Conservation (phyloP, 495 filamentous ascomycete species). For the Neurospora sp. region DNA sequence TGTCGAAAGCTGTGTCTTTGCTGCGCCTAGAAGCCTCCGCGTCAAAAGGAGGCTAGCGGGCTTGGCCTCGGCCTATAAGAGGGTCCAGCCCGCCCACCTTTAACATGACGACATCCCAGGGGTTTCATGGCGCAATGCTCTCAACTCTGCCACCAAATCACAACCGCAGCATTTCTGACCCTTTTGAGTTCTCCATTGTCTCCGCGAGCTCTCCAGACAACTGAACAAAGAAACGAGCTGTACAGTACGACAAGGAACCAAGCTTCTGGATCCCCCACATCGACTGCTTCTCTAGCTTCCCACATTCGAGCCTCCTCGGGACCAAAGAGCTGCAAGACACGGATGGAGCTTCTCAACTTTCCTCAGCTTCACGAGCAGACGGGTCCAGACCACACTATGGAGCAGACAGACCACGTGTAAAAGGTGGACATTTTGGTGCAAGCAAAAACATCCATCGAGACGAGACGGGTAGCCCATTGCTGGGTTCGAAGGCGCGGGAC, state of each 20-base stretch:
- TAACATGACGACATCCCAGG: conserved; percentile 5
- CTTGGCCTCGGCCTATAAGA: not conserved
- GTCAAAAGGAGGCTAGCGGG: not conserved
- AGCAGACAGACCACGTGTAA: not conserved
- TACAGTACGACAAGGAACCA: not conserved
- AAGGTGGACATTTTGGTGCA: not conserved
- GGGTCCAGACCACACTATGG: not conserved
- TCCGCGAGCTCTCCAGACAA: not conserved
- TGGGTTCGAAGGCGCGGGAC: not conserved
- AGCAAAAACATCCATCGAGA: not conserved
- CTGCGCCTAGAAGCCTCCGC: not conserved
- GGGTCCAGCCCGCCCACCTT: conserved; percentile 1
- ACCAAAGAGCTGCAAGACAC: not conserved
- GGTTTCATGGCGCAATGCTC: conserved; percentile 2
- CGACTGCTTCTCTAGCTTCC: not conserved
- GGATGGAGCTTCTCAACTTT: not conserved
- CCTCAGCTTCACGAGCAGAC: not conserved
- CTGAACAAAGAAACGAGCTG: not conserved
- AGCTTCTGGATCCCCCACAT: not conserved
- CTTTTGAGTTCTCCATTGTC: not conserved
- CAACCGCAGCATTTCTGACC: not conserved
- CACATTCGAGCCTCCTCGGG: not conserved
- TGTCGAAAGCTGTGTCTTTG: conserved; percentile 1
- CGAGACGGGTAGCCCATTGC: not conserved
- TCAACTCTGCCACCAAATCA: not conserved